Base-by-base conservation (phyloP, 805 yeast species). In the Hanseniaspora taiwanica region DNA sequence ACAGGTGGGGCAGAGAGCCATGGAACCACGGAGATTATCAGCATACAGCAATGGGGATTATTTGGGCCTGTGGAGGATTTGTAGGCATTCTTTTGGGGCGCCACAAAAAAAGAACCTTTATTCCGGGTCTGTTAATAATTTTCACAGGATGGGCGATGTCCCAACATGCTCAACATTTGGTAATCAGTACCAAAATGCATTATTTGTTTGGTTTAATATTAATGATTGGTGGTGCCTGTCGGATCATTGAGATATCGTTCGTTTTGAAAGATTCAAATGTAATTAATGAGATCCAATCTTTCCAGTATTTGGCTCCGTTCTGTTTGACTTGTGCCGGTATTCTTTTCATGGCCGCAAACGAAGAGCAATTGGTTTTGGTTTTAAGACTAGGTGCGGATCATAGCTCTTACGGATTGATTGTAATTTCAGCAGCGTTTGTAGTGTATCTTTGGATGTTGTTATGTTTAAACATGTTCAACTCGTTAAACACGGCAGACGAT, bases 91-190 rank as follows among this genome's bases (percentile, higher is more conserved):
- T 72, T 59, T 61, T 87, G 42, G 72, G 93, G 1, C 64, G 83
- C 53, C 73, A 74, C 39, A 76, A 80, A 36, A 65, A 67, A 44
- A 70, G 96, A 49, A 71, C 81, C 27, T 81, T 77, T 50, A 63
- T 89, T 27, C 97, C 97, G 2, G 78, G 94, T 2, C 48, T 86
- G 32, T 73, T 91, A 38, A 71, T 89, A 46, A 74, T 86, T 10
- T 79, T 81, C 54, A 89, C 96, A 0, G 97, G 96, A 1, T 89
- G 84, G 72, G 81, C 96, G 35, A 89, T 89, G 97, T 72, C 87
- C 32, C 81, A 84, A 49, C 97, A 89, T 61, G 69, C 73, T 1
- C 97, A 89, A 61, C 70, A 73, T 42, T 63, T 84, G 49, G 66
- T 57, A 43, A 76, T 87, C 21, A 81, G 94, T 39, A 85, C 96